phyloP scores from a whole-genome alignment of 352 stramenopile genomes.

The Lagenidium sp. region DNA sequence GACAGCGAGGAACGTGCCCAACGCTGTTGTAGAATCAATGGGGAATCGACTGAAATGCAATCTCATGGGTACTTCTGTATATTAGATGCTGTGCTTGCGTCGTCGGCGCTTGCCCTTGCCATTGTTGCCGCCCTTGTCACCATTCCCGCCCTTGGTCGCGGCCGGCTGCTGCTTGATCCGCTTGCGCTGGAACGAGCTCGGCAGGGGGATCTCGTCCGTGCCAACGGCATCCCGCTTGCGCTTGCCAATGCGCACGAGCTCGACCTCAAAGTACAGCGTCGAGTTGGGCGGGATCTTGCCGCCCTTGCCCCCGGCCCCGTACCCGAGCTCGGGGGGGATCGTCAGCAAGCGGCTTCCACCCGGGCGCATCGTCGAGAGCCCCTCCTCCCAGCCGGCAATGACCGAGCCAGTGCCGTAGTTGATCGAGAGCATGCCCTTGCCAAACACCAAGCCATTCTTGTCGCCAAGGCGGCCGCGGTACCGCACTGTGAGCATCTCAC shows the following conservation, averaged over 20 bases:
- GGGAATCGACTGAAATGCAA: no score
- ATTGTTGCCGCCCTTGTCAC: conserved; percentile 26
- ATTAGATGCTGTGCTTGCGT: conserved; percentile 18
- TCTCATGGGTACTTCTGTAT: no score
- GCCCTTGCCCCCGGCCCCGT: conserved; percentile 50
- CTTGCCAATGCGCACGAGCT: conserved; percentile 69
- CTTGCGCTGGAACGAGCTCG: conserved; percentile 67
- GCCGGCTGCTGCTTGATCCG: conserved; percentile 28
- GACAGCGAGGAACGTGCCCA: no score
- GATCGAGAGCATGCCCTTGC: conserved; percentile 67
- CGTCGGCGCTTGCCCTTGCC: conserved; percentile 31
- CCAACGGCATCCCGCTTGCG: conserved; percentile 47
- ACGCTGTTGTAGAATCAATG: no score
- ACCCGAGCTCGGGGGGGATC: conserved; percentile 60
- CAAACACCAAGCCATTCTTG: conserved; percentile 54
- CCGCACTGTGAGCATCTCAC: conserved; percentile 70
- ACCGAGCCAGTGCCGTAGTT: conserved; percentile 56
- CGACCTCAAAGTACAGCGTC: conserved; percentile 74
- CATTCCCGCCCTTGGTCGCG: conserved; percentile 2
- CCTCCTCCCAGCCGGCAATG: conserved; percentile 77
- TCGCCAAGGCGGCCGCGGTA: conserved; percentile 47
- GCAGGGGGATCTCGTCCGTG: conserved; percentile 58
- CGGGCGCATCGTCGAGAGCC: conserved; percentile 61
- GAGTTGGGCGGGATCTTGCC: conserved; percentile 71
- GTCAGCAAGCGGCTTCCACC: conserved; percentile 43